Evolutionary conservation across 2,329 filamentous ascomycete genomes (phyloP).

Genomic region (Xylariales sp.): DNA sequence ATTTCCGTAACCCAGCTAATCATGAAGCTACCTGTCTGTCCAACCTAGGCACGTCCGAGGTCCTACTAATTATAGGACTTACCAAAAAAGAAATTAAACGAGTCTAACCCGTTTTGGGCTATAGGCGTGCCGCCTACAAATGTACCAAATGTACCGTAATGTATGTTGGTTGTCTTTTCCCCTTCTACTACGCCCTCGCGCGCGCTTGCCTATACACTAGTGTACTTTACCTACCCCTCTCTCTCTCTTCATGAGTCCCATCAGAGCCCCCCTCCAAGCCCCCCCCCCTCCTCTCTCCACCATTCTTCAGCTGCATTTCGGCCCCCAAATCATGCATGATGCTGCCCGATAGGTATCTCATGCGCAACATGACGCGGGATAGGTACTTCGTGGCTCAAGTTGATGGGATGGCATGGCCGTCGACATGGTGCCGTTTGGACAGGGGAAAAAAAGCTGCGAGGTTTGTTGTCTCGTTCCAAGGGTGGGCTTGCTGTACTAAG

Average conservation of each 20-base stretch:
- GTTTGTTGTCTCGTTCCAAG: background rate
- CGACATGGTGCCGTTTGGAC: background rate
- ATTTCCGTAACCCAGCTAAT: too few species aligned
- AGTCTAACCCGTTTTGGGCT: conserved; percentile 17
- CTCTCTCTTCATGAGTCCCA: background rate
- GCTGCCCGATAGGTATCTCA: background rate
- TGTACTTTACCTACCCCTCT: conserved; percentile 10
- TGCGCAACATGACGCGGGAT: background rate
- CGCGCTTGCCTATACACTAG: background rate
- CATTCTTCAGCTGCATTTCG: conserved; percentile 1
- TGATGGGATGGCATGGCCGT: too few species aligned
- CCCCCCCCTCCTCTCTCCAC: too few species aligned
- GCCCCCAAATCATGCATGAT: conserved; percentile 10
- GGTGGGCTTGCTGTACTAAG: too few species aligned
- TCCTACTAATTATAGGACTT: conserved; percentile 24
- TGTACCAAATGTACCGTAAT: background rate
- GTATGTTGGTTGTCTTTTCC: conserved; percentile 7
- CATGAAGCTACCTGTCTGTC: too few species aligned
- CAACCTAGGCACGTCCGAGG: too few species aligned
- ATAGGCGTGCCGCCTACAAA: background rate
- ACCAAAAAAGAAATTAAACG: background rate
- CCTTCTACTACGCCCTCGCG: background rate
- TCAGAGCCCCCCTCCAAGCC: too few species aligned
- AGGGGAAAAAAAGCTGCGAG: background rate
- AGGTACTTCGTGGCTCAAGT: background rate